phyloP scores from a whole-genome alignment of 306 rosid species.

The Cicer pinnatifidum region DNA sequence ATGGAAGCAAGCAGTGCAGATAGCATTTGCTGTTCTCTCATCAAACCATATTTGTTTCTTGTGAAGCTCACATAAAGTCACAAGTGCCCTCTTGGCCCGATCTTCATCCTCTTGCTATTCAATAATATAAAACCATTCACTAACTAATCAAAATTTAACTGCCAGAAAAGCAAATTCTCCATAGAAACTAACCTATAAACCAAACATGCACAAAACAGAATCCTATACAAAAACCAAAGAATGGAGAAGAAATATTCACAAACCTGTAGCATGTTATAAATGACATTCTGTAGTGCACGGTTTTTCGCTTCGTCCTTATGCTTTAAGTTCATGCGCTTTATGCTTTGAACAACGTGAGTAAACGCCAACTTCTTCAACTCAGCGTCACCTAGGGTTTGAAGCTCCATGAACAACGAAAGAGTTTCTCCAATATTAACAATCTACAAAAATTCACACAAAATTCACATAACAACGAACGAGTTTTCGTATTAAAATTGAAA shows the following conservation, averaged over 20 bases:
- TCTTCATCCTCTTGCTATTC: slow-evolving; percentile 79
- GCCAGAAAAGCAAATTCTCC: neutral
- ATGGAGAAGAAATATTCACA: neutral
- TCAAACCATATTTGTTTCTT: slow-evolving; percentile 81
- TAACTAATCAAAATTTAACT: neutral
- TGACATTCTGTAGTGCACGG: slow-evolving; percentile 74
- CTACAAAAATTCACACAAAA: slow-evolving; percentile 39
- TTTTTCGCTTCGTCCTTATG: slow-evolving; percentile 80
- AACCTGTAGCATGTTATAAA: slow-evolving; percentile 76
- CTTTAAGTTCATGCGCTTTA: slow-evolving; percentile 72
- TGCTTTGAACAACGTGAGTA: slow-evolving; percentile 70
- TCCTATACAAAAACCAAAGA: neutral
- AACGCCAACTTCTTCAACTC: slow-evolving; percentile 67
- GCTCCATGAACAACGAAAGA: slow-evolving; percentile 75
- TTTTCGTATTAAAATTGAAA: too few species aligned
- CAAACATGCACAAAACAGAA: neutral
- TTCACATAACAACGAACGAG: too few species aligned
- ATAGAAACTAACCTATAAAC: slow-evolving; percentile 4
- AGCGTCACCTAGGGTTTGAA: slow-evolving; percentile 75
- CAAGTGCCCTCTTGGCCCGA: slow-evolving; percentile 71
- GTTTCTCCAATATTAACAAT: slow-evolving; percentile 64
- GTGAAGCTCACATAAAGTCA: slow-evolving; percentile 78
- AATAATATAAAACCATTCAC: slow-evolving; percentile 31
- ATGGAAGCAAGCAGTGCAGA: slow-evolving; percentile 80
- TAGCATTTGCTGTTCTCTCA: slow-evolving; percentile 89